phyloP scores from a whole-genome alignment of 2,329 filamentous ascomycete genomes.

The Cercospora zeina region DNA sequence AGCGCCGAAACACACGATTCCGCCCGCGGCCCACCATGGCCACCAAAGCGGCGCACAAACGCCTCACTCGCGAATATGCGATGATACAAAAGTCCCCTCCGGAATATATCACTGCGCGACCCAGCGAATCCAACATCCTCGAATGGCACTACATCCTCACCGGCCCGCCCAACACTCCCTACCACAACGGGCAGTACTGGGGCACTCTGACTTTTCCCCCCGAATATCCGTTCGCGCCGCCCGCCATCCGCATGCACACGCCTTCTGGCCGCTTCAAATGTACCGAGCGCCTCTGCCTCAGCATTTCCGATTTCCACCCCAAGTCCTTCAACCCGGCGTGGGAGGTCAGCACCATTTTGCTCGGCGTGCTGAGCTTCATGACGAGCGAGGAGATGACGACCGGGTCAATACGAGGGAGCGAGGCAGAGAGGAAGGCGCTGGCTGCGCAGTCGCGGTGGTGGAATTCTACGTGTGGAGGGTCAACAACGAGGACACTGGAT shows the following conservation, averaged over 20 bases:
- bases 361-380: slow-evolving; percentile 95
- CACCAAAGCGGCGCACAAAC: slow-evolving; percentile 44
- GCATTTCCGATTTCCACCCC: slow-evolving; percentile 96
- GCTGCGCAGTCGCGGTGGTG: slow-evolving; percentile 85
- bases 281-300: slow-evolving; percentile 86
- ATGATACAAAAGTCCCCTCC: slow-evolving; percentile 40
- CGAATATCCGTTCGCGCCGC: slow-evolving; percentile 95
- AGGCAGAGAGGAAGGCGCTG: slow-evolving; percentile 74
- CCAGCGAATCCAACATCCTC: slow-evolving; percentile 40
- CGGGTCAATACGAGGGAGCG: slow-evolving; percentile 75
- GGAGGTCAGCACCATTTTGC: slow-evolving; percentile 95
- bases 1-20: neutral
- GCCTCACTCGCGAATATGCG: slow-evolving; percentile 43
- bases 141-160: slow-evolving; percentile 68
- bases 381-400: slow-evolving; percentile 99
- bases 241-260: slow-evolving; percentile 98
- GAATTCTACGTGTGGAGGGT: slow-evolving; percentile 91
- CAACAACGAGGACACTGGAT: slow-evolving; percentile 53
- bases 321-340: slow-evolving; percentile 98
- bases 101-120: slow-evolving; percentile 40
- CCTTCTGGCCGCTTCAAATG: slow-evolving; percentile 94
- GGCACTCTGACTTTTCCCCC: slow-evolving; percentile 92
- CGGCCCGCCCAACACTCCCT: slow-evolving; percentile 89
- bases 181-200: slow-evolving; percentile 96
- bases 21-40: slow-evolving; percentile 36